Evolutionary conservation across 2,329 filamentous ascomycete genomes (phyloP).

Genomic region (Alternaria arborescens): DNA sequence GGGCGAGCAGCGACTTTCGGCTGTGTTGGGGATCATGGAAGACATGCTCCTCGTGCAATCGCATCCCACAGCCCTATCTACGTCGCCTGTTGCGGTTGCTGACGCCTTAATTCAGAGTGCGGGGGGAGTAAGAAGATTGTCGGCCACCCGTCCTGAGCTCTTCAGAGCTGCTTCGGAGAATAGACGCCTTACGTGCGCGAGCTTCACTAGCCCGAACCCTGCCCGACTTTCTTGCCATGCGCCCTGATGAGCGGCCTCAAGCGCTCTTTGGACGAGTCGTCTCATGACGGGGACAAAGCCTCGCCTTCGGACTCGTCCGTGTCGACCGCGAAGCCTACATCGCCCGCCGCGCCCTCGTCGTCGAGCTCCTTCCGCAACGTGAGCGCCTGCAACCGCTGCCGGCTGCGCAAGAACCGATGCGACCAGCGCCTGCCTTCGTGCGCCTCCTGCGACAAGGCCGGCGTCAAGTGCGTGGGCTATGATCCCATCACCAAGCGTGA

Average conservation of each 20-base stretch:
- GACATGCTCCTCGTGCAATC: conserved; percentile 14
- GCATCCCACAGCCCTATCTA: conserved; percentile 11
- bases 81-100: conserved; percentile 9
- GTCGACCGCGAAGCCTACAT: conserved; percentile 39
- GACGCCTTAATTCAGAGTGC: conserved; percentile 28
- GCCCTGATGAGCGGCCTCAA: conserved; percentile 52
- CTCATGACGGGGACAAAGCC: conserved; percentile 43
- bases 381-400: conserved; percentile 88
- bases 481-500: conserved; percentile 96
- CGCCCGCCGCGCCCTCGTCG: conserved; percentile 41
- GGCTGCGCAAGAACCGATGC: conserved; percentile 91
- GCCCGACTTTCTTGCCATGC: conserved; percentile 42
- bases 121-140: conserved; percentile 19
- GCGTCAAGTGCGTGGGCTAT: conserved; percentile 90
- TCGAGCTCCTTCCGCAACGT: conserved; percentile 64
- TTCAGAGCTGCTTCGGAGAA: not conserved
- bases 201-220: conserved; percentile 17
- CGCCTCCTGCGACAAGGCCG: conserved; percentile 90
- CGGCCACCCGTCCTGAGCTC: conserved; percentile 7
- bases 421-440: conserved; percentile 93
- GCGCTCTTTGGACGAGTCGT: conserved; percentile 50
- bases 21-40: conserved; percentile 26
- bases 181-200: conserved; percentile 8
- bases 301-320: conserved; percentile 39
- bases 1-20: conserved; percentile 15